Evolutionary conservation across 768 basidiomycete species (phyloP).

Genomic region (Clitopilus passeckerianus): DNA sequence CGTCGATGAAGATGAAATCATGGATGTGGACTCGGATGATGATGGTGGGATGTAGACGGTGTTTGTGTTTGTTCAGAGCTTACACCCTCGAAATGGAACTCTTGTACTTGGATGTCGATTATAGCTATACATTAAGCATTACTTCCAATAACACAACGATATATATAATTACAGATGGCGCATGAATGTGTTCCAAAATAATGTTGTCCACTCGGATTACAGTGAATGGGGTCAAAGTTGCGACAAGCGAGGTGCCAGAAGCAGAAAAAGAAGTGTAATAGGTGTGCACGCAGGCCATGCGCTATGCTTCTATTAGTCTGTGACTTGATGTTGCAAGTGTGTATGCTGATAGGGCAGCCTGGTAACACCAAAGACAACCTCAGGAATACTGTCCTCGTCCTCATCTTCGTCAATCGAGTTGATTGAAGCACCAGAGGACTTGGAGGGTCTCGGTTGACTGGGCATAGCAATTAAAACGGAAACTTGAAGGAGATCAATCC

Average conservation of each 20-base stretch:
- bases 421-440: conserved; percentile 14
- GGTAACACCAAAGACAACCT: conserved; percentile 44
- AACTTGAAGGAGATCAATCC: conserved; percentile 41
- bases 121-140: background rate
- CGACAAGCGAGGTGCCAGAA: background rate
- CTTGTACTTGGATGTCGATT: background rate
- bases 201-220: background rate
- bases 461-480: conserved; percentile 61
- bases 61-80: no score
- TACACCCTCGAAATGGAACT: no score
- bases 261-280: background rate
- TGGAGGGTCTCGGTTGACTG: conserved; percentile 15
- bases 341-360: conserved; percentile 22
- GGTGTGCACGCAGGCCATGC: background rate
- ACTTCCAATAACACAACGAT: background rate
- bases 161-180: background rate
- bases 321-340: conserved; percentile 8
- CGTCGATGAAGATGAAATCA: conserved; percentile 17
- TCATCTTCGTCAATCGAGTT: conserved; percentile 9
- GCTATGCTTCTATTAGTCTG: background rate
- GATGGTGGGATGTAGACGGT: no score
- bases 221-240: background rate
- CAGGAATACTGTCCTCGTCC: conserved; percentile 36
- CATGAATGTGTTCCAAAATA: background rate
- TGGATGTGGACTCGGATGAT: no score